Evolutionary conservation across 495 filamentous ascomycete species (phyloP).

Genomic region (Cladorrhinum samala): DNA sequence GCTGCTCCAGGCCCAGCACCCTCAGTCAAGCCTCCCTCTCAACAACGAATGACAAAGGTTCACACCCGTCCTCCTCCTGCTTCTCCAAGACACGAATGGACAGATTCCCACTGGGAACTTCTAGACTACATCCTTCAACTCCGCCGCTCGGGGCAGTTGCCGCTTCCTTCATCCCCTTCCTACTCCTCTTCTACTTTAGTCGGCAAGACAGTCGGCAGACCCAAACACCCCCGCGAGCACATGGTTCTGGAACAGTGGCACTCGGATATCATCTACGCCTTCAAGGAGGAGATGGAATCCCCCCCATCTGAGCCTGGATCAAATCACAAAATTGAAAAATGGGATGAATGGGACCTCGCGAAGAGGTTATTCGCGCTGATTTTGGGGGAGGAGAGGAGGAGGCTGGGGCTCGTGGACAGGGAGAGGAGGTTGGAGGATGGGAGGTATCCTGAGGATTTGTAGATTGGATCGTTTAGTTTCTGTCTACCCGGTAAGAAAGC

Average conservation of each 20-base stretch:
- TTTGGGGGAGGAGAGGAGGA: slow-evolving; percentile 39
- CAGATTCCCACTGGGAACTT: slow-evolving; percentile 36
- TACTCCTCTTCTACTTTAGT: neutral
- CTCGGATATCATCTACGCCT: slow-evolving; percentile 45
- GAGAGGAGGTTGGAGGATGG: slow-evolving; percentile 4
- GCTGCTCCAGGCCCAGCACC: neutral
- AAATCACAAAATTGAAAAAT: slow-evolving; percentile 16
- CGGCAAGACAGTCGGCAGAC: neutral
- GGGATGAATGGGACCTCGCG: slow-evolving; percentile 40
- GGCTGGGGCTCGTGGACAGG: slow-evolving; percentile 10
- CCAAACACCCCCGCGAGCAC: slow-evolving; percentile 22
- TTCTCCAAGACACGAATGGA: slow-evolving; percentile 32
- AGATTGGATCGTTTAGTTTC: neutral
- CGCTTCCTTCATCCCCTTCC: too few relatives aligned
- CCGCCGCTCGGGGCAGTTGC: slow-evolving; percentile 3
- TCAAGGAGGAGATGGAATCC: slow-evolving; percentile 29
- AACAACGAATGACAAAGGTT: too few relatives aligned
- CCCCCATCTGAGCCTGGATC: too few relatives aligned
- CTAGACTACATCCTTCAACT: slow-evolving; percentile 34
- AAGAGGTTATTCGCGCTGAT: slow-evolving; percentile 47
- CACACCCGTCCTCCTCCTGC: too few relatives aligned
- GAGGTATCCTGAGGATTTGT: neutral
- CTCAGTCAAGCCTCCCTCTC: neutral
- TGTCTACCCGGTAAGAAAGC: too few relatives aligned
- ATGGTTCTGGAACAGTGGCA: slow-evolving; percentile 46